Conservation (phyloP, 176 grass and related monocot species). For the Typha latifolia region DNA sequence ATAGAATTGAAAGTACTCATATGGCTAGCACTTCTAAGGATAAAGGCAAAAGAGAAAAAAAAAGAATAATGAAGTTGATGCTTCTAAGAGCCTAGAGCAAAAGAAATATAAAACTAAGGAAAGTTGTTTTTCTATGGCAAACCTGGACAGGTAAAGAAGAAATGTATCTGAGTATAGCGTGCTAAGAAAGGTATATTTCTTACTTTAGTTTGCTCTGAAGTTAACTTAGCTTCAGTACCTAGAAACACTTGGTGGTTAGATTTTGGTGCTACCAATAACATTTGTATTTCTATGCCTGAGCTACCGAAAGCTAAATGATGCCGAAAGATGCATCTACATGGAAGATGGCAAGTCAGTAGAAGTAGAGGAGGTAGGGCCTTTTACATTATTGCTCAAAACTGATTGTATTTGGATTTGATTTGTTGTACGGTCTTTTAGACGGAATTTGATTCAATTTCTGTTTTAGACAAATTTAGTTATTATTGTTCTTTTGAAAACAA, state of each 20-base stretch:
- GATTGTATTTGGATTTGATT: slow-evolving; percentile 16
- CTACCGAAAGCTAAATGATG: slow-evolving; percentile 1
- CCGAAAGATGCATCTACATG: slow-evolving; percentile 12
- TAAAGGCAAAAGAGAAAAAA: slow-evolving; percentile 2
- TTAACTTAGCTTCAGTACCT: slow-evolving; percentile 8
- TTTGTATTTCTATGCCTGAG: slow-evolving; percentile 5
- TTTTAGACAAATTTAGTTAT: slow-evolving; percentile 20
- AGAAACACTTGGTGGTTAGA: too few species aligned
- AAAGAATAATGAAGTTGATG: background rate
- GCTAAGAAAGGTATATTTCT: background rate
- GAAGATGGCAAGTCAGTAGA: background rate
- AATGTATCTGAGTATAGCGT: background rate
- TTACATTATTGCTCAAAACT: slow-evolving; percentile 10
- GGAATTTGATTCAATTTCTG: slow-evolving; percentile 7
- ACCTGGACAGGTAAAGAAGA: background rate
- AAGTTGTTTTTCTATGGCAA: background rate
- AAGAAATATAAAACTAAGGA: background rate
- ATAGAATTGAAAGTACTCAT: background rate
- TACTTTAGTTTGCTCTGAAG: slow-evolving; percentile 12
- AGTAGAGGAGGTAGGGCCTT: background rate
- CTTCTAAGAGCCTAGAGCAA: background rate
- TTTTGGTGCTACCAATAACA: slow-evolving; percentile 12
- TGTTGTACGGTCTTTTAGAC: slow-evolving; percentile 12
- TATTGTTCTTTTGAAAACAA: slow-evolving; percentile 9
- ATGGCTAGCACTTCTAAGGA: background rate